Conservation (phyloP, 495 filamentous ascomycete species). For the Podospora anserina region DNA sequence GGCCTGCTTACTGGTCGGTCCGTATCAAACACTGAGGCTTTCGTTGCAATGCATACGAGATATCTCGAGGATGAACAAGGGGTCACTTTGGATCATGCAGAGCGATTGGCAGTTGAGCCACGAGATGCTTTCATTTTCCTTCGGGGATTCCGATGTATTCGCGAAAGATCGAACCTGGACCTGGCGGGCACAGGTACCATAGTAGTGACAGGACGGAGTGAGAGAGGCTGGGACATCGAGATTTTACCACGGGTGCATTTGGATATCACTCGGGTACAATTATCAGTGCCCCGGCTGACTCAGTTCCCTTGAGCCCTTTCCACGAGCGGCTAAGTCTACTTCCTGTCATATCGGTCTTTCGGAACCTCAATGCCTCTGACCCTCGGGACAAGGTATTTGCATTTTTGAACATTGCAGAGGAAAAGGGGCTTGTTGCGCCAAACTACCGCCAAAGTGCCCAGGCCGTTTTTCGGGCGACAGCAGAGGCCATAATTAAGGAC, state of each 20-base stretch:
- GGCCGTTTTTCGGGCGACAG: neutral
- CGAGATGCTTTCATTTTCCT: no score
- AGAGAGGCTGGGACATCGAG: neutral
- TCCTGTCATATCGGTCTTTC: neutral
- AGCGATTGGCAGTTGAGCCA: no score
- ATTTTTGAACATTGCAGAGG: neutral
- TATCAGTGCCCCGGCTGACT: neutral
- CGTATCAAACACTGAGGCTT: neutral
- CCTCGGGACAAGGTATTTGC: neutral
- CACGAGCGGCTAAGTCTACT: no score
- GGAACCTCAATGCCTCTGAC: neutral
- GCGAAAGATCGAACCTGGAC: neutral
- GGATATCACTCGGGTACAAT: neutral
- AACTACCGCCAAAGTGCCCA: neutral
- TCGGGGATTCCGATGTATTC: no score
- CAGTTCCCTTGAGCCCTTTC: no score
- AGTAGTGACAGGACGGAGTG: neutral
- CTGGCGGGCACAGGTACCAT: neutral
- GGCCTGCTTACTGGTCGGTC: neutral
- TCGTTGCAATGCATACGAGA: no score
- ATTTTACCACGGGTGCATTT: neutral
- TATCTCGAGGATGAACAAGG: no score
- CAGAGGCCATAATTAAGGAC: neutral
- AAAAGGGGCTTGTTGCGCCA: neutral
- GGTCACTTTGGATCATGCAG: no score